Evolutionary conservation across 306 rosid species (phyloP).

Genomic region (Sophora flavescens): DNA sequence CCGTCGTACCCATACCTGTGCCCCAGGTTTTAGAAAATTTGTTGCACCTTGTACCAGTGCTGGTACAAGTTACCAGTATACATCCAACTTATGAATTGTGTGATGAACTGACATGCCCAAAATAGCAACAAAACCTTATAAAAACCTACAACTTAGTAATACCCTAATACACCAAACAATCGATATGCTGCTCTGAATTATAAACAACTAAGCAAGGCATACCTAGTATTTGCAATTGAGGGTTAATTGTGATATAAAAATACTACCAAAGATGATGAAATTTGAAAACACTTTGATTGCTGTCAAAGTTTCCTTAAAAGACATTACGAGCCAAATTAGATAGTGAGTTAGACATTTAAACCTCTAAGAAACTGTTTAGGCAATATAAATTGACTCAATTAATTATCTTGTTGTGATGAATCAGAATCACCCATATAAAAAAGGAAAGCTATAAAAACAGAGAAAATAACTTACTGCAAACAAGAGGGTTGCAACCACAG

Average conservation of each 20-base stretch:
- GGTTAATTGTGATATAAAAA: not conserved
- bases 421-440: not conserved
- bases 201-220: slow-evolving; percentile 18
- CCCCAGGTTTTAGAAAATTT: not conserved
- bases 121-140: slow-evolving; percentile 30
- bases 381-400: slow-evolving; percentile 21
- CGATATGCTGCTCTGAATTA: not conserved
- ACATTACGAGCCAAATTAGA: slow-evolving; percentile 29
- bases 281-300: not conserved
- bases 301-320: slow-evolving; percentile 28
- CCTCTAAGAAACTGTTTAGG: slow-evolving; percentile 27
- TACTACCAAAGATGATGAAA: not conserved
- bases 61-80: no score
- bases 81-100: not conserved
- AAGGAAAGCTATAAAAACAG: not conserved
- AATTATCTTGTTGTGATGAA: not conserved
- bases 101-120: not conserved
- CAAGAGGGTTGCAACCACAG: slow-evolving; percentile 80
- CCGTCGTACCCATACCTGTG: no score
- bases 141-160: not conserved
- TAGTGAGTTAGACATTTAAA: slow-evolving; percentile 28
- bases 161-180: not conserved
- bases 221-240: slow-evolving; percentile 1
- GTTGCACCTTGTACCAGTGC: not conserved
- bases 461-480: slow-evolving; percentile 65